Evolutionary conservation across 495 filamentous ascomycete genomes (phyloP).

Genomic region (Penicillium herquei): DNA sequence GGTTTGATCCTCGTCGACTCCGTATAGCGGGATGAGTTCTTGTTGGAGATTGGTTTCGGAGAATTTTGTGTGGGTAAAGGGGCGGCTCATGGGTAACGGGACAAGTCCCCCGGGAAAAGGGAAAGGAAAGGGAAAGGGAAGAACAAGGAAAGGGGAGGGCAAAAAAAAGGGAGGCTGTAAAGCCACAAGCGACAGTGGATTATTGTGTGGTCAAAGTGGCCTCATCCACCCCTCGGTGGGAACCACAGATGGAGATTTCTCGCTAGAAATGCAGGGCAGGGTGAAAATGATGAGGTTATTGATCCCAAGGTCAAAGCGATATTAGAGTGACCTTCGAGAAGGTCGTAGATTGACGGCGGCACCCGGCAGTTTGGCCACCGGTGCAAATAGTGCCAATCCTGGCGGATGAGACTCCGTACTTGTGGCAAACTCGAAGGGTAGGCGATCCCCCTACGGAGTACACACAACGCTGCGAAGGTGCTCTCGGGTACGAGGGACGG

Average conservation of each 20-base stretch:
- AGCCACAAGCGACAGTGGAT: neutral
- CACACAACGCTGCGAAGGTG: slow-evolving; percentile 3
- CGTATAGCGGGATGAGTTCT: neutral
- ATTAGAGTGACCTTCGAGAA: slow-evolving; percentile 23
- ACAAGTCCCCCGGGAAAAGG: slow-evolving; percentile 1
- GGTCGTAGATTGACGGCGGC: slow-evolving; percentile 17
- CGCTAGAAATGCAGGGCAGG: neutral
- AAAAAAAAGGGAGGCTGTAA: neutral
- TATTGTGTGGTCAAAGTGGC: neutral
- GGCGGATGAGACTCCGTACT: neutral
- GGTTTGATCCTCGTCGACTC: neutral
- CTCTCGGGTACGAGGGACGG: slow-evolving; percentile 20
- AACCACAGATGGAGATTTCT: neutral
- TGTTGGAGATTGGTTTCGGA: neutral
- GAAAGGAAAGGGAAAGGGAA: neutral
- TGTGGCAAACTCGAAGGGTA: slow-evolving; percentile 11
- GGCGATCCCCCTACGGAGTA: slow-evolving; percentile 7
- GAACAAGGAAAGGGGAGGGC: neutral
- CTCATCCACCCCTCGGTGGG: neutral
- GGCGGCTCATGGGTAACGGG: neutral
- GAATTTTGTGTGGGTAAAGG: slow-evolving; percentile 1
- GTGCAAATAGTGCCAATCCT: slow-evolving; percentile 19
- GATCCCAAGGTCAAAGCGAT: slow-evolving; percentile 11
- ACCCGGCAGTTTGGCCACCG: slow-evolving; percentile 21
- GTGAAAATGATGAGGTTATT: slow-evolving; percentile 1